Conservation (phyloP, 2,329 filamentous ascomycete species). For the Westerdykella aurantiaca region DNA sequence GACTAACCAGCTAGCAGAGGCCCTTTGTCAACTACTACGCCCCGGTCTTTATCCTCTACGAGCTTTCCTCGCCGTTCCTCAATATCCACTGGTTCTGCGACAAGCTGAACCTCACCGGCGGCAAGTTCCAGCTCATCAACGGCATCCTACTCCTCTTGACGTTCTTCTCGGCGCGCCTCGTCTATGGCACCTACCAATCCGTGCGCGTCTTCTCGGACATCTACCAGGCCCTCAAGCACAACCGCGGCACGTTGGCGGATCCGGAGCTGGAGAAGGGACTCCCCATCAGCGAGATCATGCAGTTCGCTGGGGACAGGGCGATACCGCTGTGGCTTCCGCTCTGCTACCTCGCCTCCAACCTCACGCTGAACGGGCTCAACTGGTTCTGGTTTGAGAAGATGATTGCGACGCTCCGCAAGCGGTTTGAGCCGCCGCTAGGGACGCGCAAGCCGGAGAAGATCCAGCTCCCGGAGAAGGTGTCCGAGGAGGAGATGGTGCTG, state of each 20-base stretch:
- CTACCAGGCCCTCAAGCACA: conserved; percentile 43
- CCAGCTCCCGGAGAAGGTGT: conserved; percentile 9
- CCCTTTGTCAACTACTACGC: conserved; percentile 83
- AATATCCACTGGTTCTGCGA: conserved; percentile 93
- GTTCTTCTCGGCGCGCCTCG: conserved; percentile 70
- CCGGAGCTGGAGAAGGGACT: no score
- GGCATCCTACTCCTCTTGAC: conserved; percentile 64
- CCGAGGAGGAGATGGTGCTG: conserved; percentile 26
- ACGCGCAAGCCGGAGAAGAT: conserved; percentile 27
- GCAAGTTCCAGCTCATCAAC: conserved; percentile 68
- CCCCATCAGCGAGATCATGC: conserved; percentile 40
- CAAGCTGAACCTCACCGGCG: conserved; percentile 75
- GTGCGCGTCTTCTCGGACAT: conserved; percentile 60
- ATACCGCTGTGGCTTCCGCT: conserved; percentile 65
- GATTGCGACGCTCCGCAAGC: conserved; percentile 70
- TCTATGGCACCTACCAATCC: conserved; percentile 72
- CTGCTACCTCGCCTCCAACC: conserved; percentile 64
- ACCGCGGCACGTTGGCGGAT: conserved; percentile 14
- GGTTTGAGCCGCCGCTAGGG: conserved; percentile 58
- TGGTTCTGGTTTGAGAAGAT: conserved; percentile 86
- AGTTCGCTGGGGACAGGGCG: conserved; percentile 38
- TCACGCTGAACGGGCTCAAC: conserved; percentile 69
- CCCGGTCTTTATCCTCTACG: conserved; percentile 77
- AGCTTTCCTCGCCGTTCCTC: conserved; percentile 76
- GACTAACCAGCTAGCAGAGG: conserved; percentile 47